Base-by-base conservation (phyloP, 2,329 filamentous ascomycete species). In the Tolypocladium paradoxum region DNA sequence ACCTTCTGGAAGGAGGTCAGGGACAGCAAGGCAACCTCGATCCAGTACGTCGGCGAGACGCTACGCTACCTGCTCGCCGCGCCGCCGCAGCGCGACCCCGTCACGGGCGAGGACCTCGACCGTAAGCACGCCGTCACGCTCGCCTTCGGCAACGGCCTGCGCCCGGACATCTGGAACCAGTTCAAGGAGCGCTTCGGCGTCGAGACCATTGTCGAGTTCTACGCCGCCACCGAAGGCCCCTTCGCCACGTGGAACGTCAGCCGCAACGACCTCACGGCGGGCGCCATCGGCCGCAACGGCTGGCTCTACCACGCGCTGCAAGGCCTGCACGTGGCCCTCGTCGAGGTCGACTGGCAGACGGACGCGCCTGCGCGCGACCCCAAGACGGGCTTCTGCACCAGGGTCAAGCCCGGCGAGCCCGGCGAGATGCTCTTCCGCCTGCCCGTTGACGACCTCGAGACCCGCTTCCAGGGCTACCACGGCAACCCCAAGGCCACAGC, bases 11-110 rank as follows among this genome's bases (percentile, higher is more conserved):
- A 80, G 18, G 87, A 92, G 52, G 85, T 85, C 18, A 79, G 86
- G n/a, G 77, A 78, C 46, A 80, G 79, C 49, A 73, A 84, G 9
- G 85, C 89, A 22, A 93, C 87, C 1, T 76, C 84, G 4, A 85
- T 95, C 56, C 89, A 95, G 65, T 95, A 95, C 64, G 90, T 95
- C 16, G 90, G 90, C 51, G 90, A 95, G 68, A 92, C 88, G 0
- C 85, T 89, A 58, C 84, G 90, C 6, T 95, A 95, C 66, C 78
- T 95, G 4, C 76, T 95, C 12, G 77, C 86, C 0, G 81, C 83
- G 0, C 79, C 85, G 2, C 74, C 81, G 0, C 76, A 85, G 53
- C 67, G 75, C 29, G 83, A 90, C 59, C 76, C 83, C 0, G 65
- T 65, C 7, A 88, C 84, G 0, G 84, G 84, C 22, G 80, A 85